Percentiles rank a stretch among this genome's conserved stretches.
These are phyloP conservation scores for Dalbergia oliveri DNA, from an alignment of 306 rosid species.

Conservation along the genomic window DNA sequence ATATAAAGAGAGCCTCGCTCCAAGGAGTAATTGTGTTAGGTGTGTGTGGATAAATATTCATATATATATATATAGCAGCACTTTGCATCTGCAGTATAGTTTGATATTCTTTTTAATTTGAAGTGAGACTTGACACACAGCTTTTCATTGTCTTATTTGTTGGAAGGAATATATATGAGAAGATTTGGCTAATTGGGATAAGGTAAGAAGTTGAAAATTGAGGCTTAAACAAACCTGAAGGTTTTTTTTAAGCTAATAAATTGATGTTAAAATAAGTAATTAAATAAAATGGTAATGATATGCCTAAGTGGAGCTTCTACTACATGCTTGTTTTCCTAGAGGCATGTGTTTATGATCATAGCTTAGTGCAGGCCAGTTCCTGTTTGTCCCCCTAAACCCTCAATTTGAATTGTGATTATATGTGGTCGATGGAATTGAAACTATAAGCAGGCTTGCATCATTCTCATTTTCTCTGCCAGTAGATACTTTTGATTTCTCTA, in stretches of 20 bases:
- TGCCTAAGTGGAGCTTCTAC: constrained; percentile 39
- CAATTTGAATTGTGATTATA: constrained; percentile 31
- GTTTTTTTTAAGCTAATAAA: no score
- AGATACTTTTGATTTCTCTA: constrained; percentile 9
- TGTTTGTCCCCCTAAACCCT: not conserved
- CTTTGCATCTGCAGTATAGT: not conserved
- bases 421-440: not conserved
- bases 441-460: not conserved
- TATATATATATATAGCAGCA: not conserved
- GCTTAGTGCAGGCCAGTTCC: constrained; percentile 14
- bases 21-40: not conserved
- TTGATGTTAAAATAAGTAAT: constrained; percentile 26
- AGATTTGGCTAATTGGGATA: not conserved
- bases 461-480: not conserved
- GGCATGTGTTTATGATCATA: constrained; percentile 37
- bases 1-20: not conserved
- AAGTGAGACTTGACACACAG: no score
- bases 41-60: not conserved
- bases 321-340: constrained; percentile 37
- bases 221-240: not conserved
- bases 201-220: not conserved
- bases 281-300: constrained; percentile 37
- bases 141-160: not conserved
- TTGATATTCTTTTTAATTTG: not conserved
- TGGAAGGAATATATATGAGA: not conserved